phyloP scores from a whole-genome alignment of 352 stramenopile genomes.

The Globisporangium nagaii region DNA sequence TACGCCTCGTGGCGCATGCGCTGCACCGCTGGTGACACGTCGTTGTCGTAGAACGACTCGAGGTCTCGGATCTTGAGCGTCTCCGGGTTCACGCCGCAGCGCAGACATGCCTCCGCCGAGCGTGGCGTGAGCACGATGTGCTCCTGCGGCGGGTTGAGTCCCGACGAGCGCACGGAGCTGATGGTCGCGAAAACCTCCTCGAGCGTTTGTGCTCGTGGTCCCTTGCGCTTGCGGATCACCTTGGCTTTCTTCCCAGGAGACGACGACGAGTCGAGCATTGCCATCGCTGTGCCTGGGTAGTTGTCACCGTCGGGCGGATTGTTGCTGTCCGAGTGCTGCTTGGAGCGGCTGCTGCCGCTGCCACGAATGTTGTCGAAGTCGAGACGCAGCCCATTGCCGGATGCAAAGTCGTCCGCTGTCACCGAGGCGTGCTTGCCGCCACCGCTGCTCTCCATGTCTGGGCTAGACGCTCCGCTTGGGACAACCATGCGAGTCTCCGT shows the following conservation, averaged over 20 bases:
- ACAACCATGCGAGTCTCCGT: not conserved
- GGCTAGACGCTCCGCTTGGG: not conserved
- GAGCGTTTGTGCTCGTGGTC: slow-evolving; percentile 51
- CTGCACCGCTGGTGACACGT: slow-evolving; percentile 81
- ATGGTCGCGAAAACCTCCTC: slow-evolving; percentile 78
- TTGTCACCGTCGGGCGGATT: not conserved
- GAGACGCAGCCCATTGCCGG: not conserved
- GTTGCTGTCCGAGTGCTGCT: not conserved
- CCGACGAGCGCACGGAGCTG: slow-evolving; percentile 60
- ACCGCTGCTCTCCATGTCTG: not conserved
- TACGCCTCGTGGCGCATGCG: slow-evolving; percentile 91
- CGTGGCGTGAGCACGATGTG: slow-evolving; percentile 85
- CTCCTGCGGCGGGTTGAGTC: slow-evolving; percentile 60
- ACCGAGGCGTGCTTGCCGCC: not conserved
- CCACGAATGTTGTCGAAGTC: slow-evolving; percentile 7
- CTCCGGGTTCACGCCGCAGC: slow-evolving; percentile 89
- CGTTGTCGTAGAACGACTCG: slow-evolving; percentile 87
- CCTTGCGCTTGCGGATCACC: slow-evolving; percentile 53
- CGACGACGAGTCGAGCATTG: not conserved
- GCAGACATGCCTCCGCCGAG: slow-evolving; percentile 87
- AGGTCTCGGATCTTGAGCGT: slow-evolving; percentile 90
- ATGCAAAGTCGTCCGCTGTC: slow-evolving; percentile 1
- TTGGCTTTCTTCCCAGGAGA: slow-evolving; percentile 38
- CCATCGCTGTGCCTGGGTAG: not conserved
- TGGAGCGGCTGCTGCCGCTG: not conserved